These are phyloP conservation scores for Aspergillus japonicus DNA, from an alignment of 2,329 filamentous ascomycete species.

Conservation along the genomic window DNA sequence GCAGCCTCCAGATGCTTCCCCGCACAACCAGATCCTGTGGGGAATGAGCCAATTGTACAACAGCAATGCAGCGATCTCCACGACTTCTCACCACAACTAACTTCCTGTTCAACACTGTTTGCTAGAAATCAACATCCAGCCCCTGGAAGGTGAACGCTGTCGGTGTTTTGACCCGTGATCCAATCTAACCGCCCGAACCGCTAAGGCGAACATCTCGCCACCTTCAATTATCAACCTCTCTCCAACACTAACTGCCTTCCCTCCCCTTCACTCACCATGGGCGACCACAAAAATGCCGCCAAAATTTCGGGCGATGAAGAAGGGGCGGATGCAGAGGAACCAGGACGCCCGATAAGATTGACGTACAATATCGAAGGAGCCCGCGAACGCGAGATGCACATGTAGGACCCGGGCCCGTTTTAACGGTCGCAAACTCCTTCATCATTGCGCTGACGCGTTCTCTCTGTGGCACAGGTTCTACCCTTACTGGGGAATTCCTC, in stretches of 20 bases:
- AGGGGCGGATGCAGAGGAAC: not conserved
- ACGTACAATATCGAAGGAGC: not conserved
- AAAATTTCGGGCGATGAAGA: not conserved
- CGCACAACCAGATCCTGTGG: not conserved
- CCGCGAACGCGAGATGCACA: not conserved
- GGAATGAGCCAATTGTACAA: not conserved
- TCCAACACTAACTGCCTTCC: not conserved
- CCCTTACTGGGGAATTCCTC: not conserved
- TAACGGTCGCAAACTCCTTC: not conserved
- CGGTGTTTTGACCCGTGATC: too few species aligned
- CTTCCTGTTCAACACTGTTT: not conserved
- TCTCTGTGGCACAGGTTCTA: not conserved
- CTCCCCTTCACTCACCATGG: not conserved
- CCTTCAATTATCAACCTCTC: not conserved
- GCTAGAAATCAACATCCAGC: not conserved
- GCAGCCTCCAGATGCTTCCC: not conserved
- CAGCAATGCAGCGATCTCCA: not conserved
- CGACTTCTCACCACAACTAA: not conserved
- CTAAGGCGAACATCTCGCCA: not conserved
- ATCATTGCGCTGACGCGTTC: not conserved
- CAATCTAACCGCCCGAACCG: too few species aligned
- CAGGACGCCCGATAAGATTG: not conserved
- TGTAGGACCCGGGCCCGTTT: not conserved
- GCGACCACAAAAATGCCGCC: not conserved
- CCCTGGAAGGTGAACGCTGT: not conserved